Percentiles rank a stretch among this genome's conserved stretches.
These are phyloP conservation scores for Sclerospora graminicola DNA, from an alignment of 352 stramenopile species.

Conservation along the genomic window DNA sequence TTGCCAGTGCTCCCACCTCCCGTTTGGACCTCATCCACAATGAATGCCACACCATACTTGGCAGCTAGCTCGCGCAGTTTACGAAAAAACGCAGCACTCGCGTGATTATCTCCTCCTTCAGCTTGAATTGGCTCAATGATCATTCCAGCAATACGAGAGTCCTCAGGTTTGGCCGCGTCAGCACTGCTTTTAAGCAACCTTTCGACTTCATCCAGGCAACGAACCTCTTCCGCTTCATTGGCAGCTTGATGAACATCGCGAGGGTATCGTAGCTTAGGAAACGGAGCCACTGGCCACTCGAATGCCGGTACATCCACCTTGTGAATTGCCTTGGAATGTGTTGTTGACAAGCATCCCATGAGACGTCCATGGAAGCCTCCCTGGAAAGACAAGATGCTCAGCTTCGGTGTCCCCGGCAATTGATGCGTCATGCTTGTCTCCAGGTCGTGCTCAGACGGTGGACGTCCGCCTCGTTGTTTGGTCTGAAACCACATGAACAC, in stretches of 20 bases:
- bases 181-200: slow-evolving; percentile 35
- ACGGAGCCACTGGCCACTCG: slow-evolving; percentile 73
- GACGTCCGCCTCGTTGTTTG: slow-evolving; percentile 43
- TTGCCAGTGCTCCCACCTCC: slow-evolving; percentile 72
- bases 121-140: slow-evolving; percentile 77
- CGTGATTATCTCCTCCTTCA: slow-evolving; percentile 73
- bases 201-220: slow-evolving; percentile 60
- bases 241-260: slow-evolving; percentile 40
- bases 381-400: slow-evolving; percentile 79
- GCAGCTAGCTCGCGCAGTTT: slow-evolving; percentile 41
- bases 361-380: slow-evolving; percentile 74
- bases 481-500: slow-evolving; percentile 86
- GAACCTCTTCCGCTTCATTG: slow-evolving; percentile 59
- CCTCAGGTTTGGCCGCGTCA: slow-evolving; percentile 11
- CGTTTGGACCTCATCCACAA: slow-evolving; percentile 82
- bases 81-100: slow-evolving; percentile 62
- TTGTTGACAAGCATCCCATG: slow-evolving; percentile 71
- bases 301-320: slow-evolving; percentile 81
- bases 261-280: slow-evolving; percentile 62
- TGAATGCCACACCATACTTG: slow-evolving; percentile 59
- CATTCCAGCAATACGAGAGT: slow-evolving; percentile 57
- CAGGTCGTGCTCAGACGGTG: slow-evolving; percentile 50
- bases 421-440: slow-evolving; percentile 66
- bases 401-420: slow-evolving; percentile 49
- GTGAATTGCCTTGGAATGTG: slow-evolving; percentile 80